Percentiles rank a stretch among this genome's conserved stretches.
phyloP scores from a whole-genome alignment of 129 eudicot species.

The Centaurea solstitialis region DNA sequence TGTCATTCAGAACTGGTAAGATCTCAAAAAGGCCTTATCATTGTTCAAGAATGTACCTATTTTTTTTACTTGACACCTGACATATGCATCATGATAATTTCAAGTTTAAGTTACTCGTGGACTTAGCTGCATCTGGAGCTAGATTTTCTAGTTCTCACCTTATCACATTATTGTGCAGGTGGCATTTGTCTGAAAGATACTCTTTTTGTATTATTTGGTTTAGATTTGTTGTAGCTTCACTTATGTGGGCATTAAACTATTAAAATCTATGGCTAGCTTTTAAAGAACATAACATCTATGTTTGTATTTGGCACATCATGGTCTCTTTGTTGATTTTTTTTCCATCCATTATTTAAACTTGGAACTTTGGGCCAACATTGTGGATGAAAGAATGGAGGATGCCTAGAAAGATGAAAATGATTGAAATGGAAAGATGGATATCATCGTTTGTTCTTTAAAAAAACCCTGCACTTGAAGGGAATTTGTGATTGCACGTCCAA shows the following conservation, averaged over 20 bases:
- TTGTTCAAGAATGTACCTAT: slow-evolving; percentile 1
- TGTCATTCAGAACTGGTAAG: slow-evolving; percentile 90
- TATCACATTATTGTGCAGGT: not conserved
- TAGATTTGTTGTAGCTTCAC: not conserved
- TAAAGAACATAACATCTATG: not conserved
- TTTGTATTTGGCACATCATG: not conserved
- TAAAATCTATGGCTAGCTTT: not conserved
- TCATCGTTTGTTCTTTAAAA: not conserved
- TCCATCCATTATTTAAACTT: not conserved
- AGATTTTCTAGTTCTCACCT: not conserved
- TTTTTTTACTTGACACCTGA: not conserved
- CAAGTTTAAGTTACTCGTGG: not conserved
- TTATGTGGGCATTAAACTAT: not conserved
- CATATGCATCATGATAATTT: not conserved
- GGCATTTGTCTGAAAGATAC: not conserved
- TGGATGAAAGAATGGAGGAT: not conserved
- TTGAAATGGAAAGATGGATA: not conserved
- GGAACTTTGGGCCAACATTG: not conserved
- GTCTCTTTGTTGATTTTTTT: not conserved
- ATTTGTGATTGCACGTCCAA: not conserved
- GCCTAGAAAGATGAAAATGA: not conserved
- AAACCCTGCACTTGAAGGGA: not conserved
- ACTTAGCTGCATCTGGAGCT: not conserved
- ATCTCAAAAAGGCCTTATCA: slow-evolving; percentile 1
- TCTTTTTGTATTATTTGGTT: not conserved